Conservation (phyloP, 768 basidiomycete genomes). For the Lactarius evosmus region DNA sequence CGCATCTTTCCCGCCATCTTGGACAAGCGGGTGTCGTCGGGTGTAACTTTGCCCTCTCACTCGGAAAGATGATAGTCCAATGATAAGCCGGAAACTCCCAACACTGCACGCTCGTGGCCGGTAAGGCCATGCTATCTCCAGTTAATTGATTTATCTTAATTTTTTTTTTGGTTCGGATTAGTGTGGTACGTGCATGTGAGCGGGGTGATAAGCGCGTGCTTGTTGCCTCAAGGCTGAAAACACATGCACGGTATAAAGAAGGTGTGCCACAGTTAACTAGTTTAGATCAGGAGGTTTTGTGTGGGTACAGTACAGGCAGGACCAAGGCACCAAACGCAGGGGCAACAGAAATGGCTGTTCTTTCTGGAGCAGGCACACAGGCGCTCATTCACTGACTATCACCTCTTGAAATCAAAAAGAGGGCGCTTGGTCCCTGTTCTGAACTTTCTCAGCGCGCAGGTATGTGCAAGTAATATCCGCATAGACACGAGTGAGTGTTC, state of each 20-base stretch:
- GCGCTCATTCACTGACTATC: background rate
- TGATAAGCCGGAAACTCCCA: background rate
- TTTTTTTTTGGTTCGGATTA: background rate
- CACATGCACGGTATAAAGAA: background rate
- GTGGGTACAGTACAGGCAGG: background rate
- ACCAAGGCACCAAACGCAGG: background rate
- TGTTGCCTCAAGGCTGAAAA: slow-evolving; percentile 1
- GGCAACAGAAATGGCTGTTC: background rate
- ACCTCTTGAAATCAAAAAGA: background rate
- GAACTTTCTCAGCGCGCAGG: background rate
- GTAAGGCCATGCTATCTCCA: background rate
- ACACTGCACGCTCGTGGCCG: background rate
- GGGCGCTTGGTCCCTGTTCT: background rate
- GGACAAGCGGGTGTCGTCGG: background rate
- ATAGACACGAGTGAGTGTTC: background rate
- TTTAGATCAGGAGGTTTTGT: slow-evolving; percentile 2
- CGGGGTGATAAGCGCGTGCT: slow-evolving; percentile 3
- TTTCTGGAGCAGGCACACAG: background rate
- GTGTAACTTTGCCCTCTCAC: background rate
- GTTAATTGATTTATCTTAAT: background rate
- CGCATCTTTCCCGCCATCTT: background rate
- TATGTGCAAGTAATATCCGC: background rate
- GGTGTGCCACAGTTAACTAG: background rate
- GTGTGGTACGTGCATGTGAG: background rate
- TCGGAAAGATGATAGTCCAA: background rate